A percentile compares a stretch with the other conserved stretches of the same genome.
These are phyloP conservation scores for Trifolium subterraneum DNA, from an alignment of 306 rosid genomes.

Conservation along the genomic window DNA sequence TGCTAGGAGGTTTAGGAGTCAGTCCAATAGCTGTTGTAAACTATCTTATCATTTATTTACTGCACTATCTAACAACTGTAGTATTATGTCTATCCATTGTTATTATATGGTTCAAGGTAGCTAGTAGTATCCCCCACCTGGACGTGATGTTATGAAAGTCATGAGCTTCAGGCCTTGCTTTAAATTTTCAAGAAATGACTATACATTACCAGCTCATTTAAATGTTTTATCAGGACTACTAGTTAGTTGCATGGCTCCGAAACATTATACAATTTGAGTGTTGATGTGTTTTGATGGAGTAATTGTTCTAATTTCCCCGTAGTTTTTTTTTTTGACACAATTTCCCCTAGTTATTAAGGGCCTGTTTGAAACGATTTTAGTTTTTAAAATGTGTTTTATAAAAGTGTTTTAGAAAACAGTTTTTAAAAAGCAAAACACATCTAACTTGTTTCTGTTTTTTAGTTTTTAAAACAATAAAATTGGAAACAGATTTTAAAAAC, in stretches of 20 bases:
- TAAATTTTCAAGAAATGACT: constrained; percentile 5
- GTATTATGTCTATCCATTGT: constrained; percentile 25
- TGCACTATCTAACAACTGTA: constrained; percentile 10
- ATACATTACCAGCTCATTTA: background rate
- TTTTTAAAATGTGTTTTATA: no score
- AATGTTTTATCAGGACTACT: constrained; percentile 15
- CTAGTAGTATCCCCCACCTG: background rate
- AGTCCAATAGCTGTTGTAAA: constrained; percentile 31
- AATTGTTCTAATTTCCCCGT: no score
- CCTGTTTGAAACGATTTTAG: no score
- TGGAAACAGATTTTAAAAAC: no score
- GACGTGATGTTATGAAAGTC: constrained; percentile 12
- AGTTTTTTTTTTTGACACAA: no score
- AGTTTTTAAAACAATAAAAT: no score
- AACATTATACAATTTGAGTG: background rate
- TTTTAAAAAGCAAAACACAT: no score
- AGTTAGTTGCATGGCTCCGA: background rate
- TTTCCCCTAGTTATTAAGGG: no score
- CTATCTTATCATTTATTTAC: constrained; percentile 17
- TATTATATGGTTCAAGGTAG: constrained; percentile 14
- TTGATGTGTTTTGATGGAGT: background rate
- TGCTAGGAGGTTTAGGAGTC: constrained; percentile 18
- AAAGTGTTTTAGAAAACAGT: no score
- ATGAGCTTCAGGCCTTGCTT: constrained; percentile 15
- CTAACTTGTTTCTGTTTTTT: no score